phyloP scores from a whole-genome alignment of 352 stramenopile genomes.

The Pythium graminicola region DNA sequence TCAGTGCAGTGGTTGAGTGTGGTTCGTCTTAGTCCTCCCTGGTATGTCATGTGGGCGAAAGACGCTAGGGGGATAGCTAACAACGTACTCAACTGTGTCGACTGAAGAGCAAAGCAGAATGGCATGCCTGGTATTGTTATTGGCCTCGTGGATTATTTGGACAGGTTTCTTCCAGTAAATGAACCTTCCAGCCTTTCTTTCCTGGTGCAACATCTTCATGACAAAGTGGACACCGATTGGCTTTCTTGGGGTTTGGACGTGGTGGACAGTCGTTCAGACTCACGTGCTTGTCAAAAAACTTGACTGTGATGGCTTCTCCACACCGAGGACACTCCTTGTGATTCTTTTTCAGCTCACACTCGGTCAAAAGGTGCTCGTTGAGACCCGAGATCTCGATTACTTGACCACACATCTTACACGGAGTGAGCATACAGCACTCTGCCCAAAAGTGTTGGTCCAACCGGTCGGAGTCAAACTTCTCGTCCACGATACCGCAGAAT shows the following conservation, averaged over 20 bases:
- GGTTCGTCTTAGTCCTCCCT: too few relatives aligned
- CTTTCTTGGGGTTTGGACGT: slow-evolving; percentile 45
- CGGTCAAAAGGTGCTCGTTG: slow-evolving; percentile 86
- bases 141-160: slow-evolving; percentile 69
- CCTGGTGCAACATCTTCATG: slow-evolving; percentile 64
- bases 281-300: slow-evolving; percentile 82
- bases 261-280: slow-evolving; percentile 62
- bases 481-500: slow-evolving; percentile 86
- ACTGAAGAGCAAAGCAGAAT: too few relatives aligned
- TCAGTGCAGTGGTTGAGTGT: too few relatives aligned
- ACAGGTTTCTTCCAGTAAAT: slow-evolving; percentile 65
- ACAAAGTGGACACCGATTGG: slow-evolving; percentile 74
- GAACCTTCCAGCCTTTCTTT: slow-evolving; percentile 61
- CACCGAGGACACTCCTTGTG: slow-evolving; percentile 75
- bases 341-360: slow-evolving; percentile 85
- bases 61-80: too few relatives aligned
- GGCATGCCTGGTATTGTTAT: too few relatives aligned
- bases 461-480: slow-evolving; percentile 82
- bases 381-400: slow-evolving; percentile 89
- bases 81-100: too few relatives aligned
- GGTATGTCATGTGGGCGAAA: too few relatives aligned
- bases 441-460: slow-evolving; percentile 92
- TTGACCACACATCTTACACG: slow-evolving; percentile 90
- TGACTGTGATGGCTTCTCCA: slow-evolving; percentile 75
- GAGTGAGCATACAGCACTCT: slow-evolving; percentile 87